These are phyloP conservation scores for Sedum album DNA, from an alignment of 164 flowering plant genomes.

Conservation along the genomic window DNA sequence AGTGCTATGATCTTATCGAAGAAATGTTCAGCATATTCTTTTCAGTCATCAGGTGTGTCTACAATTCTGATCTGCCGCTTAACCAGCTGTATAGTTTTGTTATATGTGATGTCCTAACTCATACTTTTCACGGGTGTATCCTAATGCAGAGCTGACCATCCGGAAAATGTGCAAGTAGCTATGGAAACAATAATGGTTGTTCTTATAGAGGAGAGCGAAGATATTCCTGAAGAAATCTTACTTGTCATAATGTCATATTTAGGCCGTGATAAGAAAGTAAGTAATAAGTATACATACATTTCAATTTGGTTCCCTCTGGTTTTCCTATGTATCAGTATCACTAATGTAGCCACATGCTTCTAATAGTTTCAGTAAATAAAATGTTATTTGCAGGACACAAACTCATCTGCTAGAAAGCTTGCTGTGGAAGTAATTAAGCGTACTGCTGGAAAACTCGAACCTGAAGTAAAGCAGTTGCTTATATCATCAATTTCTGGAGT, in stretches of 20 bases:
- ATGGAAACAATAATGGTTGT: conserved; percentile 89
- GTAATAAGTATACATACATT: not conserved
- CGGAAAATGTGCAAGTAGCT: conserved; percentile 62
- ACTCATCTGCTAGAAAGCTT: conserved; percentile 74
- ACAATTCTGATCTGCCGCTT: not conserved
- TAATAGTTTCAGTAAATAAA: not conserved
- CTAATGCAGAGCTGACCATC: conserved; percentile 77
- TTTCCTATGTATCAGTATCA: not conserved
- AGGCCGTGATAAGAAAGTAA: conserved; percentile 69
- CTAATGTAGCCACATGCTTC: not conserved
- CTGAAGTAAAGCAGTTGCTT: conserved; percentile 74
- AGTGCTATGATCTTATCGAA: conserved; percentile 82
- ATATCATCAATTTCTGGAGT: conserved; percentile 86
- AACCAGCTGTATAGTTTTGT: not conserved
- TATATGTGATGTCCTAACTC: not conserved
- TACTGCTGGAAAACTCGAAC: conserved; percentile 81
- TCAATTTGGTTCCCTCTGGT: not conserved
- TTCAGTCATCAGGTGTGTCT: conserved; percentile 68
- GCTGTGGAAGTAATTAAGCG: conserved; percentile 79
- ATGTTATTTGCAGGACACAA: conserved; percentile 36
- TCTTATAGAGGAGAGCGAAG: conserved; percentile 94
- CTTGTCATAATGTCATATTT: conserved; percentile 49
- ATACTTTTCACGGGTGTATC: not conserved
- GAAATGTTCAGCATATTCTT: conserved; percentile 77
- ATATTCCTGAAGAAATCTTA: conserved; percentile 64